Percentiles rank a stretch among this genome's conserved stretches.
Evolutionary conservation across 805 yeast genomes (phyloP).

Genomic region (Wickerhamiella kazuoi): DNA sequence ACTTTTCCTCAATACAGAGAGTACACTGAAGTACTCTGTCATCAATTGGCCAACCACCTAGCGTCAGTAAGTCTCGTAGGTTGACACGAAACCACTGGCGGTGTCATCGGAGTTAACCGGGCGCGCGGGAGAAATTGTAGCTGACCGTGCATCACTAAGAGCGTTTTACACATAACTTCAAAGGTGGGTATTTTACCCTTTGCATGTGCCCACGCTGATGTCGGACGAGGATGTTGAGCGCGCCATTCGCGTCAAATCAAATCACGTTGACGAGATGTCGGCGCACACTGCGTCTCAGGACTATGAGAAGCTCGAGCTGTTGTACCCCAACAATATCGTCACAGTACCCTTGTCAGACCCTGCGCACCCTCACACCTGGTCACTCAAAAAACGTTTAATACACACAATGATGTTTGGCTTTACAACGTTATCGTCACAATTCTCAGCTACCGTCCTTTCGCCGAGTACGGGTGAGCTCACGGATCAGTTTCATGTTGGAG

Average conservation of each 20-base stretch:
- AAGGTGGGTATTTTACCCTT: no score
- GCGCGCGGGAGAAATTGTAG: no score
- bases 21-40: no score
- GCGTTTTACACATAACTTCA: no score
- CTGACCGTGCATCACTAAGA: no score
- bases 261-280: neutral
- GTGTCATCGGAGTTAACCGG: no score
- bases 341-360: conserved; percentile 15
- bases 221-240: neutral
- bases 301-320: neutral
- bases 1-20: no score
- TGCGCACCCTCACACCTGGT: conserved; percentile 39
- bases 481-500: conserved; percentile 29
- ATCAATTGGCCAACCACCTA: no score
- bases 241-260: neutral
- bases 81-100: no score
- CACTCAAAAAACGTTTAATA: conserved; percentile 24
- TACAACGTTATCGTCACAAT: conserved; percentile 37
- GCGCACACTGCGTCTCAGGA: neutral
- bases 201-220: no score
- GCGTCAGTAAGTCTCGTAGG: no score
- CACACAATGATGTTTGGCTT: conserved; percentile 26
- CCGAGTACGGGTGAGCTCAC: conserved; percentile 33
- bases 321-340: conserved; percentile 6
- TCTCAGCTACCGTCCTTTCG: conserved; percentile 34